These are phyloP conservation scores for Metschnikowia lunata DNA, from an alignment of 805 yeast genomes.

Conservation along the genomic window DNA sequence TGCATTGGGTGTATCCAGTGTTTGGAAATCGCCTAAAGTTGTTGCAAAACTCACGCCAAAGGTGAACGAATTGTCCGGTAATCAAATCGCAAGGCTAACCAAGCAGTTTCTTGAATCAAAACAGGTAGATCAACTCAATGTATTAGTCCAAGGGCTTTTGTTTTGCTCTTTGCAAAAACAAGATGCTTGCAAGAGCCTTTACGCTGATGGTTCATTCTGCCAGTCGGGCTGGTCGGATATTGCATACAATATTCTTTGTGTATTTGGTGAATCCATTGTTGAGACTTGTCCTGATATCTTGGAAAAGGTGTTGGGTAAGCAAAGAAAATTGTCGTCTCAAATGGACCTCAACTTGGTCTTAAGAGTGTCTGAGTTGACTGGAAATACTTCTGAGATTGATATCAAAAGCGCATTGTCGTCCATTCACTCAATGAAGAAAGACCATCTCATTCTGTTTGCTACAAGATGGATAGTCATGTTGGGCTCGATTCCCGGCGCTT, in stretches of 20 bases:
- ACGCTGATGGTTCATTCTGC: slow-evolving; percentile 10
- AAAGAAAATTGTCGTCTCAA: neutral
- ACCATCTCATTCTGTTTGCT: slow-evolving; percentile 6
- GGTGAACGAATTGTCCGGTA: slow-evolving; percentile 43
- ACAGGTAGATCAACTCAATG: slow-evolving; percentile 7
- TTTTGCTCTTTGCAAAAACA: slow-evolving; percentile 22
- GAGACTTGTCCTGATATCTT: slow-evolving; percentile 5
- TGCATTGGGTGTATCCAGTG: slow-evolving; percentile 16
- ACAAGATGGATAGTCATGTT: slow-evolving; percentile 54
- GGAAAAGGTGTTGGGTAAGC: slow-evolving; percentile 13
- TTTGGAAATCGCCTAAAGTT: slow-evolving; percentile 28
- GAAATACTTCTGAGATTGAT: slow-evolving; percentile 24
- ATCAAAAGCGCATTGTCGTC: slow-evolving; percentile 7
- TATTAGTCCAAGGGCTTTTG: slow-evolving; percentile 38
- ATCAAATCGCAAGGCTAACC: slow-evolving; percentile 33
- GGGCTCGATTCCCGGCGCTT: slow-evolving; percentile 27
- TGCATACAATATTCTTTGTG: slow-evolving; percentile 43
- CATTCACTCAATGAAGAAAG: slow-evolving; percentile 11
- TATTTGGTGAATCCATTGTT: slow-evolving; percentile 33
- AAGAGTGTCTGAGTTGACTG: slow-evolving; percentile 47
- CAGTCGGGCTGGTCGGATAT: slow-evolving; percentile 40
- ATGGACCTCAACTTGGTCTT: slow-evolving; percentile 33
- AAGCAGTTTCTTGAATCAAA: slow-evolving; percentile 3
- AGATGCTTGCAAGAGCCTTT: slow-evolving; percentile 5
- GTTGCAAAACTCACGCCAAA: slow-evolving; percentile 35